These are phyloP conservation scores for Trichoderma semiorbis DNA, from an alignment of 2,329 filamentous ascomycete species.

Conservation along the genomic window DNA sequence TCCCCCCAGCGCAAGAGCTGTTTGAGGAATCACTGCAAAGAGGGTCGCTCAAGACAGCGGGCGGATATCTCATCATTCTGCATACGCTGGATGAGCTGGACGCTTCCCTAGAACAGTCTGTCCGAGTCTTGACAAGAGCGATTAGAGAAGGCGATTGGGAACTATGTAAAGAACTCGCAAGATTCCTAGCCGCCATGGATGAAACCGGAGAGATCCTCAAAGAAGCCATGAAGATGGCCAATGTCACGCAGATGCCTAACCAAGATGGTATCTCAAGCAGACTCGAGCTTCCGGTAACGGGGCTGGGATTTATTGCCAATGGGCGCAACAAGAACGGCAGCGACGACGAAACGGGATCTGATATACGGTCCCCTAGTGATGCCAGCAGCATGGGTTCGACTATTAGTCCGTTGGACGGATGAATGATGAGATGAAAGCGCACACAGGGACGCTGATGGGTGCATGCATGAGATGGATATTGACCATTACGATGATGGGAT, in stretches of 20 bases:
- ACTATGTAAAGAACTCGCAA: constrained; percentile 86
- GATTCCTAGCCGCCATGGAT: constrained; percentile 93
- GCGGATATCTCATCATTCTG: constrained; percentile 90
- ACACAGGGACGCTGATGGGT: neutral
- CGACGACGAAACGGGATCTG: constrained; percentile 36
- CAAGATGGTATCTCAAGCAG: constrained; percentile 28
- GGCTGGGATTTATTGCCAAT: constrained; percentile 26
- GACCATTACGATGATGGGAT: neutral
- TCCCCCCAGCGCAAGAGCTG: constrained; percentile 84
- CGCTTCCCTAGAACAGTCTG: constrained; percentile 70
- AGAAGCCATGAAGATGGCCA: constrained; percentile 64
- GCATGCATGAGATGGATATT: neutral
- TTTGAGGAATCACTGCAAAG: constrained; percentile 89
- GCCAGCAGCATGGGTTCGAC: constrained; percentile 37
- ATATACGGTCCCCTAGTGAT: constrained; percentile 37
- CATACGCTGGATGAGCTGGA: constrained; percentile 74
- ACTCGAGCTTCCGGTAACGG: constrained; percentile 32
- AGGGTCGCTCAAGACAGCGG: constrained; percentile 88
- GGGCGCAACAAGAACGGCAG: constrained; percentile 30
- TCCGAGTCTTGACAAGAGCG: constrained; percentile 75
- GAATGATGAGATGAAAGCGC: neutral
- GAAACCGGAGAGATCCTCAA: constrained; percentile 76
- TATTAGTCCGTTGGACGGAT: constrained; percentile 26
- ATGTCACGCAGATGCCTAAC: constrained; percentile 36
- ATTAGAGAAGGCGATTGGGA: constrained; percentile 90